Evolutionary conservation across 1,284 basidiomycete species (phyloP).

Genomic region (Nidula niveotomentosa): DNA sequence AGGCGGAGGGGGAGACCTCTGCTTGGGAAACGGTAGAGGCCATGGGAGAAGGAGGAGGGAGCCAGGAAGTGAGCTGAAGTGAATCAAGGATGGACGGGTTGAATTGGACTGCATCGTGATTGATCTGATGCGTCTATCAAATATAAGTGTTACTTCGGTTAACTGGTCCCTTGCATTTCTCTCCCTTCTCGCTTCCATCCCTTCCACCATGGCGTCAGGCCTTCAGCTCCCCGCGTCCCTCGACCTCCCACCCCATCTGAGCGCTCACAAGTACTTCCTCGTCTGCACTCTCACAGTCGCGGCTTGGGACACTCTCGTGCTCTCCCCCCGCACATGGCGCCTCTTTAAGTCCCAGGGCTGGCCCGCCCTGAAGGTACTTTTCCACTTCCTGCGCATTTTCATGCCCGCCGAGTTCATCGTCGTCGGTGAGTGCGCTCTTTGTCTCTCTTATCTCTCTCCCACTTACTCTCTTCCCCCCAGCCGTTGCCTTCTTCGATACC

Average conservation of each 20-base stretch:
- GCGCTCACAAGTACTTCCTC: conserved; percentile 83
- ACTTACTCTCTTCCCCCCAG: conserved; percentile 28
- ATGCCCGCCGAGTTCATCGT: conserved; percentile 77
- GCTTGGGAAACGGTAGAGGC: too few relatives aligned
- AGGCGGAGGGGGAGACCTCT: too few relatives aligned
- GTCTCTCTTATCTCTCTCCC: background rate
- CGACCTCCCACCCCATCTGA: conserved; percentile 70
- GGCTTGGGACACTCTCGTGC: conserved; percentile 82
- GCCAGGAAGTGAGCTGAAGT: too few relatives aligned
- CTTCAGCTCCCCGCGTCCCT: conserved; percentile 42
- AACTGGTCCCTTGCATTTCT: too few relatives aligned
- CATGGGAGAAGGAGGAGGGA: too few relatives aligned
- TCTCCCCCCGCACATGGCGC: conserved; percentile 74
- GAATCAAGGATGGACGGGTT: too few relatives aligned
- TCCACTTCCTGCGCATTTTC: conserved; percentile 69
- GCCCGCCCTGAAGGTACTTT: conserved; percentile 75
- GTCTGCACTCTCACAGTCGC: conserved; percentile 85
- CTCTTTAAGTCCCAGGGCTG: conserved; percentile 67
- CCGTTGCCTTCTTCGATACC: conserved; percentile 80
- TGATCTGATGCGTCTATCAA: too few relatives aligned
- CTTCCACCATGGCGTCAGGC: conserved; percentile 20
- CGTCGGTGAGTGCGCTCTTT: conserved; percentile 50
- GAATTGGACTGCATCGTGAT: too few relatives aligned
- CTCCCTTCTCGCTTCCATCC: too few relatives aligned
- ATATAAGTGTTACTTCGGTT: too few relatives aligned